phyloP scores from a whole-genome alignment of 768 basidiomycete species.

The Rhodotorula graminis region DNA sequence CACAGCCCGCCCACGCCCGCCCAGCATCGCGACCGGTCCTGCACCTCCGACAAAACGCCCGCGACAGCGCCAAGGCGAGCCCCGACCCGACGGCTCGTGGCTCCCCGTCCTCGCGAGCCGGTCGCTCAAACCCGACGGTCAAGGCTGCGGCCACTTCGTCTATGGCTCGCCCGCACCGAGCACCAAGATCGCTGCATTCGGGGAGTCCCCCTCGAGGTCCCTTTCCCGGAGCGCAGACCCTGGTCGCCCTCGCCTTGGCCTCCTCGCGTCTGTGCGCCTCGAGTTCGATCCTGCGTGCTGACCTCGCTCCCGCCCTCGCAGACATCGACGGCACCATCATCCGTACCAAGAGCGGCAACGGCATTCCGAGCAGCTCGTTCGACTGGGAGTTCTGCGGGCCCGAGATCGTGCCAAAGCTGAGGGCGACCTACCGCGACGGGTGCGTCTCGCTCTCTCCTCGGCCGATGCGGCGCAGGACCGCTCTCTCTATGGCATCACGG shows the following conservation, averaged over 20 bases:
- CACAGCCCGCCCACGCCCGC: not conserved
- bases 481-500: not conserved
- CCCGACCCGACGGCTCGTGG: not conserved
- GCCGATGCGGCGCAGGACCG: too few relatives aligned
- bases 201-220: not conserved
- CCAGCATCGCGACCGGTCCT: not conserved
- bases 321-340: slow-evolving; percentile 49
- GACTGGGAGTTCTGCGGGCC: slow-evolving; percentile 48
- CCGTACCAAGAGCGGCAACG: slow-evolving; percentile 36
- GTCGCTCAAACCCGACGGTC: not conserved
- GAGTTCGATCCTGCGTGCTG: not conserved
- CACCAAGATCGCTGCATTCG: slow-evolving; percentile 14
- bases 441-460: slow-evolving; percentile 19
- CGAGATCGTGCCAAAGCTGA: slow-evolving; percentile 40
- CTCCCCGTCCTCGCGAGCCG: not conserved
- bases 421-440: slow-evolving; percentile 41
- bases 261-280: not conserved
- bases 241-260: too few relatives aligned
- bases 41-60: not conserved
- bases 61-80: not conserved
- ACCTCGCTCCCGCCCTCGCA: slow-evolving; percentile 23
- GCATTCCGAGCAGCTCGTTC: slow-evolving; percentile 42
- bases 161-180: not conserved
- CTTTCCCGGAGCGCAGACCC: too few relatives aligned
- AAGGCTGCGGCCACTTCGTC: slow-evolving; percentile 14